phyloP scores from a whole-genome alignment of 2,329 filamentous ascomycete genomes.

The Arthrobotrys pseudoclavata region DNA sequence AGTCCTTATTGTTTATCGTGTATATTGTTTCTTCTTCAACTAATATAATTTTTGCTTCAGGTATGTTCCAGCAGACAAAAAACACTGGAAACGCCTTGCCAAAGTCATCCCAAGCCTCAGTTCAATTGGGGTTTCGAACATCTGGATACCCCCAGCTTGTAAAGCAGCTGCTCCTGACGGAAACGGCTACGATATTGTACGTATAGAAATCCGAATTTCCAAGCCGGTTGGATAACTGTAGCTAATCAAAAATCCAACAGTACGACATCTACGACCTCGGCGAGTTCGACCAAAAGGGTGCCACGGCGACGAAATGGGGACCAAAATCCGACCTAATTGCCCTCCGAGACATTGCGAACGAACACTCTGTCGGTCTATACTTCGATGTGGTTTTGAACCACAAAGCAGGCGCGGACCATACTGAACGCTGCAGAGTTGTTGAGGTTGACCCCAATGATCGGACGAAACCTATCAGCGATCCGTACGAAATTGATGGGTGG shows the following conservation, averaged over 20 bases:
- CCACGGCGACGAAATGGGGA: constrained; percentile 77
- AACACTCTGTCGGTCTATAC: constrained; percentile 72
- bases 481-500: constrained; percentile 77
- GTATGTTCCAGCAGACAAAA: constrained; percentile 75
- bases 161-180: constrained; percentile 75
- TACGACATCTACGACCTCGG: constrained; percentile 80
- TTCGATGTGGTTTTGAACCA: constrained; percentile 82
- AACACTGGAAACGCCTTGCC: constrained; percentile 74
- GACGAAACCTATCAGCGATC: constrained; percentile 70
- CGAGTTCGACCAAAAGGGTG: constrained; percentile 79
- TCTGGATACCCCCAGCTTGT: constrained; percentile 80
- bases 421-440: constrained; percentile 74
- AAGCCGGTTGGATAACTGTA: neutral
- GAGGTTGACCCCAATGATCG: constrained; percentile 76
- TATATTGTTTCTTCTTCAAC: neutral
- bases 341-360: constrained; percentile 70
- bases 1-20: too few relatives aligned
- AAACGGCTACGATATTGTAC: constrained; percentile 75
- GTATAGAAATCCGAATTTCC: constrained; percentile 59
- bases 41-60: constrained; percentile 12
- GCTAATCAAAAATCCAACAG: constrained; percentile 18
- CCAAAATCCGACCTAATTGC: constrained; percentile 73
- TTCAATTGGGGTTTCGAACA: constrained; percentile 73
- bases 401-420: constrained; percentile 77
- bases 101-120: constrained; percentile 71